Evolutionary conservation across 164 flowering plant species (phyloP), one percentile per base, ranked within the genome.

Genomic region (Chloranthus sessilifolius): DNA sequence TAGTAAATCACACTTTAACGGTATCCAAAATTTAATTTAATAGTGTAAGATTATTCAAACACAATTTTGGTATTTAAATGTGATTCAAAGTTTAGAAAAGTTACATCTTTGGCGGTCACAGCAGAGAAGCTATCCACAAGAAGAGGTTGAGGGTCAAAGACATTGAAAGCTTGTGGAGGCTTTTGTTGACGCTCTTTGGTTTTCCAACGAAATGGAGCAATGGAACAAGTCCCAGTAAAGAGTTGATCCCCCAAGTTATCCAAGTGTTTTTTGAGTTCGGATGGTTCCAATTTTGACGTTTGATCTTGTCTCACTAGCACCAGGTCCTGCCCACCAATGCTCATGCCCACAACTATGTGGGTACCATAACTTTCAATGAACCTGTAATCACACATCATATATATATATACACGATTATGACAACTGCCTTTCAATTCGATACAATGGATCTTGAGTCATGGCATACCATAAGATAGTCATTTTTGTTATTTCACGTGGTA

Each of bases 301-400:
- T 61, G 65, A 17, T 78, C 80, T 68, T 90, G 98, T 63, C 68
- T 82, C 22, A 80, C 79, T 8, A 71, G 47, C 6, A 87, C 71
- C 63, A 77, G 64, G 56, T 83, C 95, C 29, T 74, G 62, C 3
- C 95, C 95, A 3, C 98, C 98, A 22, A 90, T 43, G 58, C 84
- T 64, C 44, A 84, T 14, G 16, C 91, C 95, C 24, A 85, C 89
- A 2, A 90, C 64, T 2, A 90, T 63, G 56, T 90, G 95, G 0
- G 98, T 90, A 33, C 98, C 95, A 67, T 82, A 90, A 41, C 67
- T 83, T 64, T 82, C 81, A 15, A 90, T 85, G 65, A 90, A 90
- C 52, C 95, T 85, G 75, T 36, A 56, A 33, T 48, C 12, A 16
- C 14, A 38, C 29, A 28, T 17, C 30, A 41, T 40, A 8, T 38